These are phyloP conservation scores for Scheffersomyces amazonensis DNA, from an alignment of 805 yeast genomes.

Conservation along the genomic window DNA sequence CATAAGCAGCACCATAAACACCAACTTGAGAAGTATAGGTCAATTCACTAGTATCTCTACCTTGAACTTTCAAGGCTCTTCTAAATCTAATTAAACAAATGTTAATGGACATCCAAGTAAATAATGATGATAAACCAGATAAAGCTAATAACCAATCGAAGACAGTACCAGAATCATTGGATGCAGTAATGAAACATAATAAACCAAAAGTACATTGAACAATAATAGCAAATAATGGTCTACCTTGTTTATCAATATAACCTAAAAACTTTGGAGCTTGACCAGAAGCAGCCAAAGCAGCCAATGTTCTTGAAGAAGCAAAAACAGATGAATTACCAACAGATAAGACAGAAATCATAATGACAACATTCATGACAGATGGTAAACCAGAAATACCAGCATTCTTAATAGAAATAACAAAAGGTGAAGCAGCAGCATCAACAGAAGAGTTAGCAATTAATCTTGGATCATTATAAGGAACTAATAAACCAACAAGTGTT, in stretches of 20 bases:
- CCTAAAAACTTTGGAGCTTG: conserved; percentile 57
- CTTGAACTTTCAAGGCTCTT: conserved; percentile 54
- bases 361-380: conserved; percentile 64
- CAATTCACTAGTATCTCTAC: conserved; percentile 47
- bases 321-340: conserved; percentile 72
- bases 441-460: conserved; percentile 41
- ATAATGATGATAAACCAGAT: conserved; percentile 59
- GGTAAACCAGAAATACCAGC: conserved; percentile 68
- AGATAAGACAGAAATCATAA: conserved; percentile 65
- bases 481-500: conserved; percentile 22
- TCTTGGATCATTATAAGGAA: conserved; percentile 15
- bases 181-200: conserved; percentile 58
- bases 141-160: conserved; percentile 65
- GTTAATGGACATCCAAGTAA: conserved; percentile 64
- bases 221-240: conserved; percentile 59
- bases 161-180: conserved; percentile 48
- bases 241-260: conserved; percentile 64
- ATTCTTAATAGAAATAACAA: conserved; percentile 64
- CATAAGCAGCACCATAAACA: conserved; percentile 51
- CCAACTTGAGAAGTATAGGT: conserved; percentile 54
- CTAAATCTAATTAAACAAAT: conserved; percentile 61
- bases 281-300: conserved; percentile 61
- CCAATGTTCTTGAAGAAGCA: conserved; percentile 65
- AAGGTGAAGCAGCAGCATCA: conserved; percentile 70
- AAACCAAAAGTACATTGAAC: conserved; percentile 55